Conservation (phyloP, 2,329 filamentous ascomycete genomes). For the Phyllosticta capitalensis region DNA sequence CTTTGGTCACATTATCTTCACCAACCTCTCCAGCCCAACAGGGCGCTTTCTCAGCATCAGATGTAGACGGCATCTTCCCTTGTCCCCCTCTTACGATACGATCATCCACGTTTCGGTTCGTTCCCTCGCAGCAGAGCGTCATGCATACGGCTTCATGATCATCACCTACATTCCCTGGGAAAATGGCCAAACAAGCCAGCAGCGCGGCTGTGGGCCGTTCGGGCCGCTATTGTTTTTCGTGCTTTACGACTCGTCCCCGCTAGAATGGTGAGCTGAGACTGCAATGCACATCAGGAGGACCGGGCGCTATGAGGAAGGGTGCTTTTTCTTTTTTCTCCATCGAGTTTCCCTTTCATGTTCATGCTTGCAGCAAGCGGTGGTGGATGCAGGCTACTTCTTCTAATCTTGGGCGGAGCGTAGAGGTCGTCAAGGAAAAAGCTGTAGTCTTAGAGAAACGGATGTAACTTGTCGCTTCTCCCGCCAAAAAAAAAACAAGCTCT, state of each 20-base stretch:
- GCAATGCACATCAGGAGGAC: constrained; percentile 12
- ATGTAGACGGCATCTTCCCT: constrained; percentile 11
- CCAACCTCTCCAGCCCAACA: not conserved
- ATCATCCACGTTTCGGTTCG: constrained; percentile 3
- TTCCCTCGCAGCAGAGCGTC: constrained; percentile 9
- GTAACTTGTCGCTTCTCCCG: not conserved
- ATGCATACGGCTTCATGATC: constrained; percentile 8
- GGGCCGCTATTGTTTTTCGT: constrained; percentile 10
- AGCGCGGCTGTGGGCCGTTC: constrained; percentile 7
- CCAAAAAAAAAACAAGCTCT: not conserved
- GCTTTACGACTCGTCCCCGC: constrained; percentile 9
- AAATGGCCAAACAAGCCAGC: not conserved
- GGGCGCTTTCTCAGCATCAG: constrained; percentile 9
- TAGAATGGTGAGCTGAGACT: constrained; percentile 11
- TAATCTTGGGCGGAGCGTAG: constrained; percentile 10
- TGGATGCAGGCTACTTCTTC: constrained; percentile 10
- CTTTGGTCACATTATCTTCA: constrained; percentile 3
- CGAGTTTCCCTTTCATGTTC: constrained; percentile 7
- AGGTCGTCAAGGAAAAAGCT: constrained; percentile 9
- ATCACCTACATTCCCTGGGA: constrained; percentile 10
- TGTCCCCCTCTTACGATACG: constrained; percentile 1
- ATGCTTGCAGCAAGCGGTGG: constrained; percentile 10
- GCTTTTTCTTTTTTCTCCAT: constrained; percentile 5
- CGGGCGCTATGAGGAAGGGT: constrained; percentile 12
- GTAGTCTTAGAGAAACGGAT: constrained; percentile 10